These are phyloP conservation scores for Stramenopiles sp. DNA, from an alignment of 352 stramenopile genomes.

Conservation along the genomic window DNA sequence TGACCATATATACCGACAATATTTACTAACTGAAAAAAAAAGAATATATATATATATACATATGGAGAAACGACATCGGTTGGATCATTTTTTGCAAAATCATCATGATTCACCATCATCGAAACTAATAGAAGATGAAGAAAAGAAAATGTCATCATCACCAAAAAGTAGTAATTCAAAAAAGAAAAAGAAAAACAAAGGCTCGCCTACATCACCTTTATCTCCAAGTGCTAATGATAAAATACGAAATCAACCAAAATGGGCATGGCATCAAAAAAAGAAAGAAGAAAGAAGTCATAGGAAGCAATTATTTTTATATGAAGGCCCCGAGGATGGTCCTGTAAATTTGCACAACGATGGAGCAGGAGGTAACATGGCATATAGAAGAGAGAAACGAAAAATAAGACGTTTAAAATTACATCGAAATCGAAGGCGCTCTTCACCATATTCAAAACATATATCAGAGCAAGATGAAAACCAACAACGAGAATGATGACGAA, in stretches of 20 bases:
- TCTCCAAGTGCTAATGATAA: too few species aligned
- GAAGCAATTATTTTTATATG: not conserved
- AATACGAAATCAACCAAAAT: not conserved
- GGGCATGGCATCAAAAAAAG: not conserved
- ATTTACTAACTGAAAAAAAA: too few species aligned
- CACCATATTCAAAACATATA: not conserved
- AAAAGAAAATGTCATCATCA: not conserved
- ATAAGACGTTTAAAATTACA: not conserved
- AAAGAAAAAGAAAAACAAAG: too few species aligned
- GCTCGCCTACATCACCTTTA: too few species aligned
- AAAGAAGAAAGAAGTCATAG: not conserved
- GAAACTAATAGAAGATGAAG: not conserved
- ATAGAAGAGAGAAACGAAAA: not conserved
- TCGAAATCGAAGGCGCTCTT: not conserved
- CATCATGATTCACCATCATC: not conserved
- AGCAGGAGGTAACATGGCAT: not conserved
- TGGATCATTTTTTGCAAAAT: too few species aligned
- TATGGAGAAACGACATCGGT: too few species aligned
- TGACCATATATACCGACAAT: too few species aligned
- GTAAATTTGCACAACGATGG: not conserved
- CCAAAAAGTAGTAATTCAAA: not conserved
- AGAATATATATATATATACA: too few species aligned
- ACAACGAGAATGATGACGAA: not conserved
- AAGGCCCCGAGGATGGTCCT: not conserved
- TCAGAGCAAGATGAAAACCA: not conserved